phyloP scores from a whole-genome alignment of 805 yeast genomes.

The Lipomyces sp. region DNA sequence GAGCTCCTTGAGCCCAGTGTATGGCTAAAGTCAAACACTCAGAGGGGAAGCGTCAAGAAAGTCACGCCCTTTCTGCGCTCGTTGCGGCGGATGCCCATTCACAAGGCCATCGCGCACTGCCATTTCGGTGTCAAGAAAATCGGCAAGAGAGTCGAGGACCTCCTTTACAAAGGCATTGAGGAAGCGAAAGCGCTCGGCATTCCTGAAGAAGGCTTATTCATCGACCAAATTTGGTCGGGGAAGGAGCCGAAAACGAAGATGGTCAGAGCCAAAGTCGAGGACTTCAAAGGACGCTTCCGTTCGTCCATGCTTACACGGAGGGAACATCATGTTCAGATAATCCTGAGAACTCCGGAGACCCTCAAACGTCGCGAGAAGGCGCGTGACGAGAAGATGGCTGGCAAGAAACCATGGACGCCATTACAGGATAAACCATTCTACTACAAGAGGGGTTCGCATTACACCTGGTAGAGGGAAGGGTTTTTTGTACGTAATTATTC shows the following conservation, averaged over 20 bases:
- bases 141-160: conserved; percentile 71
- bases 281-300: conserved; percentile 88
- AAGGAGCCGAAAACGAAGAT: conserved; percentile 58
- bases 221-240: conserved; percentile 86
- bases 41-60: conserved; percentile 85
- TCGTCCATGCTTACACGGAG: conserved; percentile 73
- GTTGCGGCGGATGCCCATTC: conserved; percentile 64
- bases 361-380: conserved; percentile 60
- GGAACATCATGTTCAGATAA: conserved; percentile 74
- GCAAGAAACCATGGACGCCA: conserved; percentile 52
- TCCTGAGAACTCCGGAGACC: conserved; percentile 68
- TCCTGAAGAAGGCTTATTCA: conserved; percentile 59
- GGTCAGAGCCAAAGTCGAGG: conserved; percentile 61
- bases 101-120: conserved; percentile 84
- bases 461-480: conserved; percentile 41
- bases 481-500: too few relatives aligned
- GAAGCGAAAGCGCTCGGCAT: conserved; percentile 63
- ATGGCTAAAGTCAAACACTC: conserved; percentile 73
- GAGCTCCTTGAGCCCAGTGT: conserved; percentile 83
- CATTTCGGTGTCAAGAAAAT: conserved; percentile 81
- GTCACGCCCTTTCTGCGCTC: conserved; percentile 76
- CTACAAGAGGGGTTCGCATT: conserved; percentile 35
- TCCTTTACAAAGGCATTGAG: conserved; percentile 67
- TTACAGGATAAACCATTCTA: conserved; percentile 42
- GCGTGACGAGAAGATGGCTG: conserved; percentile 46